Evolutionary conservation across 768 basidiomycete species (phyloP).

Genomic region (Suillus tomentosus): DNA sequence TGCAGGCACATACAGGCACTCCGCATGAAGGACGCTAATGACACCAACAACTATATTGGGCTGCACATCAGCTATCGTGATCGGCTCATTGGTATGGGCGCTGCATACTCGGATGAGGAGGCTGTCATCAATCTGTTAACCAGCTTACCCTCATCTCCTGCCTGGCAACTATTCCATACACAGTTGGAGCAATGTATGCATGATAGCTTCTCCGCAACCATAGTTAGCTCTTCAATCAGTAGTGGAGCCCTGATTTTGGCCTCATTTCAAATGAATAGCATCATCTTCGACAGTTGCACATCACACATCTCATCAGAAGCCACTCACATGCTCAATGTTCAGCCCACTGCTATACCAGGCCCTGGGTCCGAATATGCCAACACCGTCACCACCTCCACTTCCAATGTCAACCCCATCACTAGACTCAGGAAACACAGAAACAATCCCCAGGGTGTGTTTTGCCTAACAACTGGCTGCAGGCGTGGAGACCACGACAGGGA

Average conservation of each 20-base stretch:
- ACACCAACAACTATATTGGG: neutral
- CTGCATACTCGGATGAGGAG: neutral
- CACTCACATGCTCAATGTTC: neutral
- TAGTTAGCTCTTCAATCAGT: neutral
- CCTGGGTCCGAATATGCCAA: too few species aligned
- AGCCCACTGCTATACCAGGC: neutral
- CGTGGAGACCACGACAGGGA: neutral
- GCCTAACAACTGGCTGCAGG: neutral
- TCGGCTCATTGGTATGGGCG: neutral
- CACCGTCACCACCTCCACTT: too few species aligned
- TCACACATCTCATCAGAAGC: neutral
- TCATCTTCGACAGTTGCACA: neutral
- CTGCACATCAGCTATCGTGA: neutral
- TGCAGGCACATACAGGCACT: neutral
- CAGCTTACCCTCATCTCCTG: neutral
- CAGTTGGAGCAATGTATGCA: neutral
- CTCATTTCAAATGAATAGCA: neutral
- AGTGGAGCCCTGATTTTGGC: neutral
- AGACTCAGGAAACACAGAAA: too few species aligned
- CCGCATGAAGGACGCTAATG: neutral
- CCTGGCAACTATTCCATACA: neutral
- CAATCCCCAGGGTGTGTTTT: too few species aligned
- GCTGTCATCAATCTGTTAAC: neutral
- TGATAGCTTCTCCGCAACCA: neutral
- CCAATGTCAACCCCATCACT: too few species aligned